Conservation (phyloP, 306 rosid genomes). For the Dalbergia cochinchinensis region DNA sequence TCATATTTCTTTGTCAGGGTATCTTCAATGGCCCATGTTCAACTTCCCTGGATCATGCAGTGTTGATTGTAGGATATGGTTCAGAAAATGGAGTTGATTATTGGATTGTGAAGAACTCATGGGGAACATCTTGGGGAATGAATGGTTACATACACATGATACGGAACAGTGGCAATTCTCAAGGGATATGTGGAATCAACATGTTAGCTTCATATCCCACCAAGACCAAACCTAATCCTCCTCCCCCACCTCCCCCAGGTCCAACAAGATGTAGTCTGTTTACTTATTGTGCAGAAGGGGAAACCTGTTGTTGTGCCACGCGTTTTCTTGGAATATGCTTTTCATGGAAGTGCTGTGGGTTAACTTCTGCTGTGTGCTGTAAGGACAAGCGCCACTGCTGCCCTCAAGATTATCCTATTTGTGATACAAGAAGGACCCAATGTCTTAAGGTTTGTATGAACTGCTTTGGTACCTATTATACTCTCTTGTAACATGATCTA, state of each 20-base stretch:
- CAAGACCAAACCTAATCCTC: constrained; percentile 82
- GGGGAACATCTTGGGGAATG: constrained; percentile 93
- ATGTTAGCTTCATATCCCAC: constrained; percentile 83
- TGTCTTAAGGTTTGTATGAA: constrained; percentile 79
- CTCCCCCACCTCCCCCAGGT: constrained; percentile 77
- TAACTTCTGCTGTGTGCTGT: constrained; percentile 75
- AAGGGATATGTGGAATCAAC: constrained; percentile 92
- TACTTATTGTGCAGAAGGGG: constrained; percentile 69
- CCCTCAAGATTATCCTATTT: constrained; percentile 81
- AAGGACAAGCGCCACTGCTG: constrained; percentile 78
- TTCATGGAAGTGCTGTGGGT: constrained; percentile 69
- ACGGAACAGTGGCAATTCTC: constrained; percentile 61
- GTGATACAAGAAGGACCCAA: constrained; percentile 49
- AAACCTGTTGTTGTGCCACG: constrained; percentile 82
- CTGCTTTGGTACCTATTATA: constrained; percentile 5
- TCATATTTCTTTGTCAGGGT: constrained; percentile 63
- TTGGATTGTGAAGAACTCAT: constrained; percentile 93
- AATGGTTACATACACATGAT: constrained; percentile 76
- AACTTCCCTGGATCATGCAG: constrained; percentile 84
- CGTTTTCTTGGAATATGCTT: constrained; percentile 74
- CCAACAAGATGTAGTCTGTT: constrained; percentile 70
- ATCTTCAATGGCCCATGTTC: constrained; percentile 91
- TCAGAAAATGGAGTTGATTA: constrained; percentile 83
- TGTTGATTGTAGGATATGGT: constrained; percentile 90
- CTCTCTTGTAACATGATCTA: not conserved